phyloP scores from a whole-genome alignment of 768 basidiomycete genomes.

The Infundibulicybe gibba region DNA sequence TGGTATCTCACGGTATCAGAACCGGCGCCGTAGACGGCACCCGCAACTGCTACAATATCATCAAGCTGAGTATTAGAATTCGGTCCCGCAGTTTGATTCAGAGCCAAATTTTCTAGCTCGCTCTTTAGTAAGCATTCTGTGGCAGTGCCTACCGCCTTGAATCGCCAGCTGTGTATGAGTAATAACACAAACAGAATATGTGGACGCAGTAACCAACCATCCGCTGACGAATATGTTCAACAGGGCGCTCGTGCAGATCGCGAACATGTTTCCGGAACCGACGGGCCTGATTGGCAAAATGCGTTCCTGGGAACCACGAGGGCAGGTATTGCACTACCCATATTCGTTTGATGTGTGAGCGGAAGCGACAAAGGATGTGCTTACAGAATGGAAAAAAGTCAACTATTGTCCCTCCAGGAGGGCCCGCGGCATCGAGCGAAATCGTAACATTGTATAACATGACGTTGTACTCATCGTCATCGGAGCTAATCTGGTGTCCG shows the following conservation, averaged over 20 bases:
- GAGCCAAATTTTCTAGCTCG: constrained; percentile 11
- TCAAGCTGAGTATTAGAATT: constrained; percentile 2
- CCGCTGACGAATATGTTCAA: constrained; percentile 5
- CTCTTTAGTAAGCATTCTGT: constrained; percentile 12
- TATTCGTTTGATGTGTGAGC: not conserved
- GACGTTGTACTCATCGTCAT: constrained; percentile 10
- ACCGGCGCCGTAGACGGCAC: constrained; percentile 9
- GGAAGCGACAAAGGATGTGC: not conserved
- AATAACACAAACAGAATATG: not conserved
- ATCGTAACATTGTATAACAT: constrained; percentile 4
- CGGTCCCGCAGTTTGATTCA: constrained; percentile 2
- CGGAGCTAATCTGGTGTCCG: constrained; percentile 10
- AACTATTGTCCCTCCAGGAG: constrained; percentile 7
- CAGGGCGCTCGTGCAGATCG: constrained; percentile 9
- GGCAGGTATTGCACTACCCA: constrained; percentile 10
- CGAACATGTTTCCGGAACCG: constrained; percentile 1
- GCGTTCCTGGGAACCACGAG: constrained; percentile 18
- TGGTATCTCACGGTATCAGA: constrained; percentile 10
- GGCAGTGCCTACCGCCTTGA: constrained; percentile 9
- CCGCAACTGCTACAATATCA: constrained; percentile 7
- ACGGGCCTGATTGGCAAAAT: constrained; percentile 10
- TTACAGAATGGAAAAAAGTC: constrained; percentile 14
- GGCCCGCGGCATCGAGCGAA: constrained; percentile 2
- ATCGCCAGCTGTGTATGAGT: too few relatives aligned
- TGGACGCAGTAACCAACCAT: constrained; percentile 8